A percentile compares a stretch with the other conserved stretches of the same genome.
These are phyloP conservation scores for Nicotiana obtusifolia DNA, from an alignment of 257 asterid genomes.

Conservation along the genomic window DNA sequence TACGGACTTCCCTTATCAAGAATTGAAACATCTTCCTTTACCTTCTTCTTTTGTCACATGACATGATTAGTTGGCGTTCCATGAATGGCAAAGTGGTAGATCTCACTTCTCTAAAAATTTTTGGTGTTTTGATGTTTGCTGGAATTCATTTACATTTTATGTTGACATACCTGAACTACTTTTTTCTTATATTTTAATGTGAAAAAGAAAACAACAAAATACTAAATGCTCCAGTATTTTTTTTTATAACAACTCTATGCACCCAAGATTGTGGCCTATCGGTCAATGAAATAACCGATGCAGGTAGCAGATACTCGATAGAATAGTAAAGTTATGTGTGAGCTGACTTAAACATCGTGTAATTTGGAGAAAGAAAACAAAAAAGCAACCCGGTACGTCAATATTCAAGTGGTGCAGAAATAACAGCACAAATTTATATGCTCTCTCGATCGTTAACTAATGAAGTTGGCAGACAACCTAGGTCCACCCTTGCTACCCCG, in stretches of 20 bases:
- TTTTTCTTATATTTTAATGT: background rate
- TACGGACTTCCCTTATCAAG: background rate
- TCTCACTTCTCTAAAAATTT: too few species aligned
- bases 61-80: background rate
- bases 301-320: too few species aligned
- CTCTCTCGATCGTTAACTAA: background rate
- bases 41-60: background rate
- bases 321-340: too few species aligned
- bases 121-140: background rate
- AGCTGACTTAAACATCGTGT: too few species aligned
- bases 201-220: background rate
- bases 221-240: background rate
- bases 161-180: background rate
- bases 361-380: too few species aligned
- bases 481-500: slow-evolving; percentile 38
- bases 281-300: too few species aligned
- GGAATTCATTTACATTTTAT: background rate
- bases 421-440: slow-evolving; percentile 20
- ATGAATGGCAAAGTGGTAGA: background rate
- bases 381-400: too few species aligned
- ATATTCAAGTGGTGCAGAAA: slow-evolving; percentile 11
- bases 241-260: background rate
- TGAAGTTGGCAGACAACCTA: slow-evolving; percentile 39
- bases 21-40: background rate
- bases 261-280: too few species aligned